Evolutionary conservation across 768 basidiomycete genomes (phyloP), one percentile per base, ranked within the genome.

Genomic region (Auriscalpium microsporum): DNA sequence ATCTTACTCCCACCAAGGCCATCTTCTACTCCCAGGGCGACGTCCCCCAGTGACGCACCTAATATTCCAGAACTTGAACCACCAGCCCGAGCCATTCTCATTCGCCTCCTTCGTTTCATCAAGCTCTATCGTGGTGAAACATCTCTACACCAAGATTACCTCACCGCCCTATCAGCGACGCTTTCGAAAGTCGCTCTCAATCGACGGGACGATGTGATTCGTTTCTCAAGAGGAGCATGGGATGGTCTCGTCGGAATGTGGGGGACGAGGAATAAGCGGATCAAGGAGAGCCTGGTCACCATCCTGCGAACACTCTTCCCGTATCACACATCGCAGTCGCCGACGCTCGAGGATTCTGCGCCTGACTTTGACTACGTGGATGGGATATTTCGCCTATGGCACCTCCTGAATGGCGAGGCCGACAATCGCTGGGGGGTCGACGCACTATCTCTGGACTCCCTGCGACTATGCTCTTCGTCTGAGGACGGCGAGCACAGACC

Each of bases 151-250:
- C 79, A 83, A 14, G 81, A 92, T 61, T 87, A 87, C 48, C 74
- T 98, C 19, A 69, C 73, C 7, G 78, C 83, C 4, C 68, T 95
- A 44, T 84, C 86, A 53, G 75, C 83, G 2, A 76, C 84, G 1
- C 78, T 98, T 8, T 78, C 76, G 3, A 84, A 89, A 53, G 69
- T 94, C n/a, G 80, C 90, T 2, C 71, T 95, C 54, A 98, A 98
- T 66, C 77, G 72, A 56, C 80, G 77, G 44, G 64, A 74, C 8
- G 76, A 78, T 2, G 79, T 90, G 38, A 74, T 78, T 8, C 67
- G 68, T 16, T 86, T 90, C 59, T 87, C 89, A 0, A 69, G 72
- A 5, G 69, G 70, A 33, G 72, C 84, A 1, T 90, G 93, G 83
- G 71, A 81, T 47, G 68, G 68, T 2, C 64, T 97, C 6, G 74